phyloP scores from a whole-genome alignment of 2,329 filamentous ascomycete genomes.

The Pyrenophora seminiperda region DNA sequence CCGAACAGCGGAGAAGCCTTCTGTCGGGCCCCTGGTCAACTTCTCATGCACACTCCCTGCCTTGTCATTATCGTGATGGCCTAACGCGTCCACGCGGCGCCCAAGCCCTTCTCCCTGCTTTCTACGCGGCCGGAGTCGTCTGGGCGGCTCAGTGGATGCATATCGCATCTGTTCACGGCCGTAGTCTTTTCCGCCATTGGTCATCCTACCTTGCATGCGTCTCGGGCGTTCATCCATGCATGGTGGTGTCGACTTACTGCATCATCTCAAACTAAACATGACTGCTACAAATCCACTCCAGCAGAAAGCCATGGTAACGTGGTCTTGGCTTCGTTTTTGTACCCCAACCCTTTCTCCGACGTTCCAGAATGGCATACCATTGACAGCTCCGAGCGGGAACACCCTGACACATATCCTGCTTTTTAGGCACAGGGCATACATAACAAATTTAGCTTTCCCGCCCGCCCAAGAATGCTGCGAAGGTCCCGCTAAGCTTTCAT shows the following conservation, averaged over 20 bases:
- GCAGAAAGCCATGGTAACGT: slow-evolving; percentile 1
- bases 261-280: slow-evolving; percentile 17
- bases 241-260: slow-evolving; percentile 27
- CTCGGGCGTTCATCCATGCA: slow-evolving; percentile 13
- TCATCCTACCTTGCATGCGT: slow-evolving; percentile 14
- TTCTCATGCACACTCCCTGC: slow-evolving; percentile 12
- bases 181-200: slow-evolving; percentile 18
- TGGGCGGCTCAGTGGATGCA: slow-evolving; percentile 22
- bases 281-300: slow-evolving; percentile 7
- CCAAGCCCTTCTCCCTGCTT: slow-evolving; percentile 24
- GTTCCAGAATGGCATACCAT: slow-evolving; percentile 5
- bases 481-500: slow-evolving; percentile 41
- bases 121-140: slow-evolving; percentile 12
- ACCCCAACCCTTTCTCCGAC: slow-evolving; percentile 1
- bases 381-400: slow-evolving; percentile 4
- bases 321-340: neutral
- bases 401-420: slow-evolving; percentile 1
- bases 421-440: slow-evolving; percentile 16
- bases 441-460: slow-evolving; percentile 8
- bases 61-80: slow-evolving; percentile 23
- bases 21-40: slow-evolving; percentile 16
- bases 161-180: slow-evolving; percentile 15
- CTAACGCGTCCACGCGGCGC: slow-evolving; percentile 36
- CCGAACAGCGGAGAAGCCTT: slow-evolving; percentile 14
- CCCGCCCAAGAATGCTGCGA: slow-evolving; percentile 17